A percentile compares a stretch with the other conserved stretches of the same genome.
These are phyloP conservation scores for Penicillium nordicum DNA, from an alignment of 2,329 filamentous ascomycete genomes.

Conservation along the genomic window DNA sequence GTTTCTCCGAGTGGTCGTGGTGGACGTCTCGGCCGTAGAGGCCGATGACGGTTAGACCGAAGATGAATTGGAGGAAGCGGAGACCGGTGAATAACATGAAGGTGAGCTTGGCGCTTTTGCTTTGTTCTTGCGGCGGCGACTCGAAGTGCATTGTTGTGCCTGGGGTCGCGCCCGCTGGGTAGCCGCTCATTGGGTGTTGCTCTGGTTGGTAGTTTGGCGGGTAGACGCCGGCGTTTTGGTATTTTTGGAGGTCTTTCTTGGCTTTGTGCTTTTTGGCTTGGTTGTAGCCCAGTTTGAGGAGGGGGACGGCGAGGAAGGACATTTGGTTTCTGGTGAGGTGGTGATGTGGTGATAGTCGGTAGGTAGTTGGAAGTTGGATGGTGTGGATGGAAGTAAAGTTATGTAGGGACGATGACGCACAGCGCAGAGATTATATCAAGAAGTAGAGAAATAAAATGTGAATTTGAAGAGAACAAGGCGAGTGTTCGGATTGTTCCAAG, in stretches of 20 bases:
- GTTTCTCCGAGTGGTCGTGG: conserved; percentile 42
- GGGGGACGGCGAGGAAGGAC: conserved; percentile 30
- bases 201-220: conserved; percentile 16
- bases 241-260: conserved; percentile 22
- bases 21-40: conserved; percentile 70
- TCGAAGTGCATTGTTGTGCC: conserved; percentile 16
- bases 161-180: conserved; percentile 18
- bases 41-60: conserved; percentile 72
- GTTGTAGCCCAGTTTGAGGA: conserved; percentile 26
- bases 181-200: conserved; percentile 19
- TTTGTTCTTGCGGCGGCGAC: conserved; percentile 11
- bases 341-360: neutral
- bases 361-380: neutral
- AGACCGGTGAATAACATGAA: conserved; percentile 43
- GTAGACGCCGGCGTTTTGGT: conserved; percentile 17
- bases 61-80: conserved; percentile 72
- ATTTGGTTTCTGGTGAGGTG: conserved; percentile 13
- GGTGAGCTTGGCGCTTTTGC: conserved; percentile 6
- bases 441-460: neutral
- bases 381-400: neutral
- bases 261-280: conserved; percentile 33
- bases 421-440: conserved; percentile 3
- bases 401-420: neutral
- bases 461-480: neutral
- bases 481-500: neutral